These are phyloP conservation scores for Enterospora canceri DNA, from an alignment of 371 early-diverging fungal species.

Conservation along the genomic window DNA sequence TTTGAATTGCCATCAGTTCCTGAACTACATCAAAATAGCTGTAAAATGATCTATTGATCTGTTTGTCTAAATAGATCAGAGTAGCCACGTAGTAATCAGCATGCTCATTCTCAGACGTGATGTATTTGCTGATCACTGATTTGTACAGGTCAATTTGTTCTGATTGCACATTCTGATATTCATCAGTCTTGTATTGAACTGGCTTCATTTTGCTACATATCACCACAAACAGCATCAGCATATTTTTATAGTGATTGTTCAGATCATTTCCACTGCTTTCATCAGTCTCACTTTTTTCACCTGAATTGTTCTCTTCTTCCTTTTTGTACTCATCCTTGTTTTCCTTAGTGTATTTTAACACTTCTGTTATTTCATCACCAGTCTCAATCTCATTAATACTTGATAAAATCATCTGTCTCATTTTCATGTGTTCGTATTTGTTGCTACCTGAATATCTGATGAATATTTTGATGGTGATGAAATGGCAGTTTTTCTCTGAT, in stretches of 20 bases:
- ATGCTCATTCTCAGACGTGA: not conserved
- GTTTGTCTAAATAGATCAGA: not conserved
- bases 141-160: not conserved
- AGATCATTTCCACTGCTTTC: too few relatives aligned
- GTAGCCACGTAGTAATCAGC: not conserved
- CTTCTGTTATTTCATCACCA: not conserved
- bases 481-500: not conserved
- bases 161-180: not conserved
- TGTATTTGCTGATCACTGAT: not conserved
- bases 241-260: too few relatives aligned
- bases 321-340: too few relatives aligned
- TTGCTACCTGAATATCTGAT: not conserved
- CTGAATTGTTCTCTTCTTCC: not conserved
- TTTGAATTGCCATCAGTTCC: not conserved
- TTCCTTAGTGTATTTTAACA: too few relatives aligned
- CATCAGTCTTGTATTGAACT: not conserved
- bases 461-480: not conserved
- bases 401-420: not conserved
- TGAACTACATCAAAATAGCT: not conserved
- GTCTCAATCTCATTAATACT: not conserved
- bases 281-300: not conserved
- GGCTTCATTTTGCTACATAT: not conserved
- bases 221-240: not conserved
- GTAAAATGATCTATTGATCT: not conserved
- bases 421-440: not conserved